Evolutionary conservation across 1,139 yeast genomes (phyloP), one percentile per base, ranked within the genome.

Genomic region (Pneumocystis canis): DNA sequence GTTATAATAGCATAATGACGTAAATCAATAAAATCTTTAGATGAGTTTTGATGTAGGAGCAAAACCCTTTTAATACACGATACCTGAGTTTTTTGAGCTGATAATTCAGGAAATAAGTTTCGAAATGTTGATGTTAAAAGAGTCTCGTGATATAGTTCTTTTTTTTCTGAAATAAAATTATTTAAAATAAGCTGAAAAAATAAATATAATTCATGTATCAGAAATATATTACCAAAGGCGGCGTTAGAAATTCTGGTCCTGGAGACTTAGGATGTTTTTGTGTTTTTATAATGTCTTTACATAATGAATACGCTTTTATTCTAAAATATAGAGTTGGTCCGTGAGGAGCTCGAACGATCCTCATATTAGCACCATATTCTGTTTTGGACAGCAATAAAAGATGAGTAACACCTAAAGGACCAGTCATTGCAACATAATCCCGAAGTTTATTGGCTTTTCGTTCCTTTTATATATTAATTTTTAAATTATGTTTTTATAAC

Each of bases 401-500:
- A 73, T 92, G 96, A 7, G 92, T 80, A 16, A 94, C 96, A 47
- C 96, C 96, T 62, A 92, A 78, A 7, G 98, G 97, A 3, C 98
- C 98, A 53, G 97, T 89, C 97, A 92, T 90, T 30, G 89, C 96
- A 25, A 90, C 81, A 70, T 87, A 92, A 75, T 92, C 98, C 73
- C 86, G 87, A 68, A 92, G 78, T 71, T 84, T 85, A 73, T 94
- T 94, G 59, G 88, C 79, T 73, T 88, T 88, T 62, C 97, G 79
- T 75, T 94, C 98, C 68, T 47, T 47, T 47, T 9, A 47, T 47
- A 47, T 65, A 58, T 16, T 31, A 28, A 32, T 9, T 32, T 37
- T 39, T 56, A 32, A 25, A 18, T 54, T 56, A 39, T 18, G 5
- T 28, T 31, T 14, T 11, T 3, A n/a, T 28, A 61, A 25, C 5